phyloP scores from a whole-genome alignment of 108 stramenopile species.

The Chaetoceros tenuissimus region DNA sequence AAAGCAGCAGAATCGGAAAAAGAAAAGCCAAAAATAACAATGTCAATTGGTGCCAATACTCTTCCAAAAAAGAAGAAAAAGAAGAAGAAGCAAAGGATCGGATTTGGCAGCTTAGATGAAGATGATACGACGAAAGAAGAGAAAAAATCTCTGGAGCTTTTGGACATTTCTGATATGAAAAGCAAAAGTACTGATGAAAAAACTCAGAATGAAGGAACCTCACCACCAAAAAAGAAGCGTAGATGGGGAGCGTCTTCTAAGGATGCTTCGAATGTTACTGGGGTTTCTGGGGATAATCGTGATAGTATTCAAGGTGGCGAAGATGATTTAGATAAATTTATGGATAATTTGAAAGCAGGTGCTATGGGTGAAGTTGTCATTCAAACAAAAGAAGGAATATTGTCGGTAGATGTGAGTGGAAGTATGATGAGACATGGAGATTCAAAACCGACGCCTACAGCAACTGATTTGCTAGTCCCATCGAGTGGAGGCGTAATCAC shows the following conservation, averaged over 20 bases:
- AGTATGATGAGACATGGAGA: constrained; percentile 44
- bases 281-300: neutral
- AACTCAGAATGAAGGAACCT: constrained; percentile 7
- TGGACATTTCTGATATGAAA: neutral
- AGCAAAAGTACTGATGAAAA: neutral
- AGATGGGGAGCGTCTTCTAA: constrained; percentile 6
- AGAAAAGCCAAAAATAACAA: constrained; percentile 15
- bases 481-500: constrained; percentile 39
- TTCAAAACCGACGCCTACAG: constrained; percentile 12
- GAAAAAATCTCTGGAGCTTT: neutral
- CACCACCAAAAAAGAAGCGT: constrained; percentile 32
- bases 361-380: constrained; percentile 42
- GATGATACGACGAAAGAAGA: neutral
- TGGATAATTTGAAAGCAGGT: constrained; percentile 72
- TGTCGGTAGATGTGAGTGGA: constrained; percentile 34
- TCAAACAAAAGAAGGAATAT: constrained; percentile 14
- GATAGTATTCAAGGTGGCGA: constrained; percentile 15
- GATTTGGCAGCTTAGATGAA: constrained; percentile 14
- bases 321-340: constrained; percentile 78
- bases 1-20: constrained; percentile 3
- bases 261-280: neutral
- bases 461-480: constrained; percentile 13
- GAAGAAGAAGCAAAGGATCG: constrained; percentile 9
- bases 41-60: constrained; percentile 7
- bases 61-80: constrained; percentile 11